These are phyloP conservation scores for Diphasiastrum complanatum DNA, from an alignment of 83 land plant genomes.

Conservation along the genomic window DNA sequence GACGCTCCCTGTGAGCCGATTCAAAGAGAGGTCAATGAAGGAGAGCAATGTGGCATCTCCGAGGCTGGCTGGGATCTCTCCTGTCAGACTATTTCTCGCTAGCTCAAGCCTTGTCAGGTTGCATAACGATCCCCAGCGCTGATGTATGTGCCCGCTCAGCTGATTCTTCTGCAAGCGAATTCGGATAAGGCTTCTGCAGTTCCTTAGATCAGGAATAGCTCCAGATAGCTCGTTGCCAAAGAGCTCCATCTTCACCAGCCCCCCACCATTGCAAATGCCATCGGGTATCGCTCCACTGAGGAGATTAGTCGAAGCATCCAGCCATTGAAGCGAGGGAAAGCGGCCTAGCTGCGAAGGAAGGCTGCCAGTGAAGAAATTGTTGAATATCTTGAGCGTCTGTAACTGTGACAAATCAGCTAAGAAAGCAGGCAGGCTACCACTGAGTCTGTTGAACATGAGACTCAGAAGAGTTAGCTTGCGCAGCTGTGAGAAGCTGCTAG, in stretches of 20 bases:
- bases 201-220: constrained; percentile 30
- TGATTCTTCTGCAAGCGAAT: neutral
- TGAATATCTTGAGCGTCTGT: constrained; percentile 55
- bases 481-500: constrained; percentile 37
- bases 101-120: neutral
- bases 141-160: neutral
- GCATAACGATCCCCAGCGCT: neutral
- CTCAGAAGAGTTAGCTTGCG: constrained; percentile 41
- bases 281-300: constrained; percentile 56
- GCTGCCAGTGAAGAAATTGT: constrained; percentile 45
- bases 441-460: constrained; percentile 44
- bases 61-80: no score
- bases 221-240: constrained; percentile 59
- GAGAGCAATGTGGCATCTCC: no score
- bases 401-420: constrained; percentile 52
- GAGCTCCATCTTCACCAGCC: constrained; percentile 50
- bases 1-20: no score
- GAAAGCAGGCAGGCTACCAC: constrained; percentile 44
- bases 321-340: constrained; percentile 31
- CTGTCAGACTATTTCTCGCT: no score
- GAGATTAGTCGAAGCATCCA: constrained; percentile 49
- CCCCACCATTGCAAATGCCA: constrained; percentile 43
- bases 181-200: neutral
- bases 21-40: no score
- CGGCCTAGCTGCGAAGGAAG: constrained; percentile 52